These are phyloP conservation scores for Xylariaceae sp. DNA, from an alignment of 2,329 filamentous ascomycete species.

Conservation along the genomic window DNA sequence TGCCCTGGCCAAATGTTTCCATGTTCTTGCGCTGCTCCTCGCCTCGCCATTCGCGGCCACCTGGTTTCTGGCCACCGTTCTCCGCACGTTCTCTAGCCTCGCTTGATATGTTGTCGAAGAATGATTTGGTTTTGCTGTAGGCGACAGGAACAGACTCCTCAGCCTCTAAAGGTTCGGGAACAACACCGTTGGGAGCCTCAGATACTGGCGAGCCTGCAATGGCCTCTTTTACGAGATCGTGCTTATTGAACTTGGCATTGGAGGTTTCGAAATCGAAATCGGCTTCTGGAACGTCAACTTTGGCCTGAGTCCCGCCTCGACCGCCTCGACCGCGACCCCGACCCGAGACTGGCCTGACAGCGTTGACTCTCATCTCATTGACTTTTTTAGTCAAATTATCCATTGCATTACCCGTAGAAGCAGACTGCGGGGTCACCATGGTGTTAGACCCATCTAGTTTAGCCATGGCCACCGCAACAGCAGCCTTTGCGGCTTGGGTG, in stretches of 20 bases:
- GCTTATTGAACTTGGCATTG: constrained; percentile 86
- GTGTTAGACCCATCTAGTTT: constrained; percentile 49
- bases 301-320: constrained; percentile 44
- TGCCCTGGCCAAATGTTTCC: constrained; percentile 96
- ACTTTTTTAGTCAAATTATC: constrained; percentile 73
- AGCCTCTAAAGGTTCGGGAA: constrained; percentile 30
- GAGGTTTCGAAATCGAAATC: constrained; percentile 89
- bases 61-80: constrained; percentile 61
- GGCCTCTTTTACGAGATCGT: constrained; percentile 83
- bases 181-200: constrained; percentile 42
- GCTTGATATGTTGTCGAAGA: constrained; percentile 98
- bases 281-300: constrained; percentile 82
- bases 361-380: constrained; percentile 69
- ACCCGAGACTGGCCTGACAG: constrained; percentile 45
- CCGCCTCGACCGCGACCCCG: constrained; percentile 44
- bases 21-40: constrained; percentile 95
- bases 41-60: constrained; percentile 81
- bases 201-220: constrained; percentile 69
- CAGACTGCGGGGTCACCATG: constrained; percentile 12
- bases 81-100: constrained; percentile 87
- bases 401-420: constrained; percentile 43
- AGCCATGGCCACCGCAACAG: constrained; percentile 77
- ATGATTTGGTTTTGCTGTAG: constrained; percentile 86
- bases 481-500: constrained; percentile 69
- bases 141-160: constrained; percentile 39